These are phyloP conservation scores for Podaxis carcinomalis DNA, from an alignment of 768 basidiomycete species.

Conservation along the genomic window DNA sequence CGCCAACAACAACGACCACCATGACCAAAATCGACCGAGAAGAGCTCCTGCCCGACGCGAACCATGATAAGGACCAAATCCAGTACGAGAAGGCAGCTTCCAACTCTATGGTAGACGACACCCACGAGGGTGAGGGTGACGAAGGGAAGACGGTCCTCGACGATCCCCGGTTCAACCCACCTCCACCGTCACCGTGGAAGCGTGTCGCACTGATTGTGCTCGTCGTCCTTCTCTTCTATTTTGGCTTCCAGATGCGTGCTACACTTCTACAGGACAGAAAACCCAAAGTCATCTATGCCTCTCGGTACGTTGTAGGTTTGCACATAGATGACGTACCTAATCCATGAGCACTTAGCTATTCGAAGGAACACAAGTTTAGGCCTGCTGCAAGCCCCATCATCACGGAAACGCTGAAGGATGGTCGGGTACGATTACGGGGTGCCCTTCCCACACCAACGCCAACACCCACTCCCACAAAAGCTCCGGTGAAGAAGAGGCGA, in stretches of 20 bases:
- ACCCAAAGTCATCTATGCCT: constrained; percentile 16
- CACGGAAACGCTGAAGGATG: constrained; percentile 18
- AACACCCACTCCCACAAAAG: constrained; percentile 5
- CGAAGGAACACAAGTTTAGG: constrained; percentile 19
- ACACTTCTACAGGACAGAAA: constrained; percentile 3
- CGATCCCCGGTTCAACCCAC: background rate
- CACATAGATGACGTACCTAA: background rate
- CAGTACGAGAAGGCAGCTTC: background rate
- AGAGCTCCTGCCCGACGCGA: background rate
- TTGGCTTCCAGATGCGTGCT: background rate
- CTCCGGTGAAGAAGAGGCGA: constrained; percentile 6
- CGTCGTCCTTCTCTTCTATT: constrained; percentile 9
- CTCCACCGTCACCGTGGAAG: constrained; percentile 12
- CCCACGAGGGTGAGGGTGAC: background rate
- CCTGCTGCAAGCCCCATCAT: constrained; percentile 20
- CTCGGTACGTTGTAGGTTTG: constrained; percentile 11
- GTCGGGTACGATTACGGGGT: constrained; percentile 14
- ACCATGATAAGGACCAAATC: background rate
- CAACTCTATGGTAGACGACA: background rate
- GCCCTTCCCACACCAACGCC: constrained; percentile 13
- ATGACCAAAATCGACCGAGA: background rate
- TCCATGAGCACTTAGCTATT: constrained; percentile 11
- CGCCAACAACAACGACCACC: background rate
- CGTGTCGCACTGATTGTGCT: constrained; percentile 6
- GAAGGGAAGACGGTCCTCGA: background rate